Conservation (phyloP, 108 stramenopile genomes). For the Conticribra weissflogii region DNA sequence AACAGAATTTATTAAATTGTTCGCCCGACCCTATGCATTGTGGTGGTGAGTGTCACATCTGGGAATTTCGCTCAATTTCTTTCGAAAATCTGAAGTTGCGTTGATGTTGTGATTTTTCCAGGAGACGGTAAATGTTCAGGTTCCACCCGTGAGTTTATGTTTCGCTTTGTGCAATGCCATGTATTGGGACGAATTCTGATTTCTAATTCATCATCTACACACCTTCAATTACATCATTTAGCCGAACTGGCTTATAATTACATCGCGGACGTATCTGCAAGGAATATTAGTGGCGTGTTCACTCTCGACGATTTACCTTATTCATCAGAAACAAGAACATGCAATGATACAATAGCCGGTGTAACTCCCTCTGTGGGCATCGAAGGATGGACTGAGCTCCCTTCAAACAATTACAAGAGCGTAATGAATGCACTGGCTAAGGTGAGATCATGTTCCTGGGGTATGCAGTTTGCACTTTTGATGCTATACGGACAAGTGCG, state of each 20-base stretch:
- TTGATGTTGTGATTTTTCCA: background rate
- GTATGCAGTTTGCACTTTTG: too few relatives aligned
- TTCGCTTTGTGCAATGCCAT: too few relatives aligned
- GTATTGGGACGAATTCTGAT: background rate
- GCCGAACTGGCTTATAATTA: constrained; percentile 79
- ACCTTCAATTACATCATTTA: constrained; percentile 51
- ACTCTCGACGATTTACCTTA: constrained; percentile 31
- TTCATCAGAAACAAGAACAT: background rate
- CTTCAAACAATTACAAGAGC: constrained; percentile 74
- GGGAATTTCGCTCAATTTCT: background rate
- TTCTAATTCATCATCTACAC: background rate
- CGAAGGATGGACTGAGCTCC: constrained; percentile 69
- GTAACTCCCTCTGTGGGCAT: constrained; percentile 70
- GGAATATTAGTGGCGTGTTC: constrained; percentile 36
- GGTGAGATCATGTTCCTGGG: too few relatives aligned
- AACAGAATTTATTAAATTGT: constrained; percentile 81
- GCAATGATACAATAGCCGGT: constrained; percentile 20
- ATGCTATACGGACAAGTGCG: background rate
- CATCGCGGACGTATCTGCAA: constrained; percentile 45
- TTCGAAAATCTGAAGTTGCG: background rate
- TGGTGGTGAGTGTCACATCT: constrained; percentile 55
- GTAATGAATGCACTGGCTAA: constrained; percentile 85
- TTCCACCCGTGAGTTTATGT: constrained; percentile 3
- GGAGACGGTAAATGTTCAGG: constrained; percentile 18
- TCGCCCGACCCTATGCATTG: constrained; percentile 80